A percentile compares a stretch with the other conserved stretches of the same genome.
Evolutionary conservation across 2,329 filamentous ascomycete genomes (phyloP).

Genomic region (Clonostachys sp.): DNA sequence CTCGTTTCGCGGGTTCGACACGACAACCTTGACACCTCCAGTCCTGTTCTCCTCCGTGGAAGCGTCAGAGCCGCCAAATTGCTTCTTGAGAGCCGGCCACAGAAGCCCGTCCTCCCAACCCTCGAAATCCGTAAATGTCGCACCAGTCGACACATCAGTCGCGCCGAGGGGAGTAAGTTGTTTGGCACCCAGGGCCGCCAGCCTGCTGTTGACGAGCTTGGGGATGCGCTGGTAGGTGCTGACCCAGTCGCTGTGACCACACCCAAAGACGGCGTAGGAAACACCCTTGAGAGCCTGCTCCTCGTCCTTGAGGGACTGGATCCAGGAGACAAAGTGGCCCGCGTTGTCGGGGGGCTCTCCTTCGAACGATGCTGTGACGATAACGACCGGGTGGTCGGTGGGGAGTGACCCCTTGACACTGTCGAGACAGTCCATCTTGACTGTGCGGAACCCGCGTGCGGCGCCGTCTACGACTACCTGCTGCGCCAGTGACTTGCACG

Average conservation of each 20-base stretch:
- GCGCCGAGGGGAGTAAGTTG: conserved; percentile 35
- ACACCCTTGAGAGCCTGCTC: conserved; percentile 37
- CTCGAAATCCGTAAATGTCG: conserved; percentile 59
- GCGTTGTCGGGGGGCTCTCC: conserved; percentile 68
- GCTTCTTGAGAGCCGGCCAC: conserved; percentile 36
- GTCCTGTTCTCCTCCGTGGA: background rate
- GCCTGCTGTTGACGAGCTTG: conserved; percentile 45
- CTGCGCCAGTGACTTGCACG: conserved; percentile 61
- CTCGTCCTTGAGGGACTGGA: conserved; percentile 41
- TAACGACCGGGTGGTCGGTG: conserved; percentile 40
- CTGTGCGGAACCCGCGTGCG: conserved; percentile 46
- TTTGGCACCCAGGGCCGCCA: conserved; percentile 21
- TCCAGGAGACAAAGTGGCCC: conserved; percentile 58
- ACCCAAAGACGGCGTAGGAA: conserved; percentile 62
- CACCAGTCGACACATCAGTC: conserved; percentile 51
- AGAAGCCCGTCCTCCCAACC: conserved; percentile 52
- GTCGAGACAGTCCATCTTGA: conserved; percentile 47
- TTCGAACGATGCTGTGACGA: conserved; percentile 66
- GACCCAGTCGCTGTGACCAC: conserved; percentile 48
- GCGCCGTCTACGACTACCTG: conserved; percentile 50
- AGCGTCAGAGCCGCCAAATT: conserved; percentile 36
- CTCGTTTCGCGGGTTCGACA: conserved; percentile 46
- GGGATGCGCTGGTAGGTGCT: conserved; percentile 60
- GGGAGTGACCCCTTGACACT: conserved; percentile 50
- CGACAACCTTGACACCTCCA: conserved; percentile 29